Evolutionary conservation across 345 rosid species (phyloP).

Genomic region (Eucalyptus grandis): DNA sequence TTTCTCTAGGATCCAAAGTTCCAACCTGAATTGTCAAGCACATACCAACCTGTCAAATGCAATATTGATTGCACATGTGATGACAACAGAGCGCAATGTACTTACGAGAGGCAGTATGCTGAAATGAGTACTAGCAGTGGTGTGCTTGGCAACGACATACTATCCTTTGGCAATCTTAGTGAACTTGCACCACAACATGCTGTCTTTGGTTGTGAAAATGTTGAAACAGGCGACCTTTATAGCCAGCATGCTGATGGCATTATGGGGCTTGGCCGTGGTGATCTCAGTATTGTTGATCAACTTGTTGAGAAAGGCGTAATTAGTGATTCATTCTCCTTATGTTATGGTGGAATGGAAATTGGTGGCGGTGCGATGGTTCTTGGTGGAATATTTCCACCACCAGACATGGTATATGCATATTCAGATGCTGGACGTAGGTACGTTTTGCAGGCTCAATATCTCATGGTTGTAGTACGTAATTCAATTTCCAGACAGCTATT

Average conservation of each 20-base stretch:
- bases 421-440: slow-evolving; percentile 82
- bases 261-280: slow-evolving; percentile 92
- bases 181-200: slow-evolving; percentile 67
- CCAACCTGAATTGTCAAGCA: slow-evolving; percentile 61
- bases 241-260: slow-evolving; percentile 93
- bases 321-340: slow-evolving; percentile 78
- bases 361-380: slow-evolving; percentile 98
- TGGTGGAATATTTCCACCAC: slow-evolving; percentile 57
- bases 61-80: slow-evolving; percentile 72
- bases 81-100: slow-evolving; percentile 36
- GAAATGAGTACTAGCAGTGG: slow-evolving; percentile 92
- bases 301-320: slow-evolving; percentile 75
- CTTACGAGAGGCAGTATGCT: slow-evolving; percentile 84
- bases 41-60: slow-evolving; percentile 71
- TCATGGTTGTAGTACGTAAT: slow-evolving; percentile 9
- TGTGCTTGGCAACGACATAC: slow-evolving; percentile 65
- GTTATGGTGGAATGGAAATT: slow-evolving; percentile 93
- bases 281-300: slow-evolving; percentile 84
- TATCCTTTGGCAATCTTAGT: slow-evolving; percentile 79
- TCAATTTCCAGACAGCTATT: not conserved
- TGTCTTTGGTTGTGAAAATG: slow-evolving; percentile 81
- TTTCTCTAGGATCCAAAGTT: slow-evolving; percentile 71
- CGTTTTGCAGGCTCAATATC: slow-evolving; percentile 18
- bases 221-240: slow-evolving; percentile 87
- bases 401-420: slow-evolving; percentile 55